Conservation (phyloP, 1,139 yeast genomes). For the Blastobotrys petasosporus region DNA sequence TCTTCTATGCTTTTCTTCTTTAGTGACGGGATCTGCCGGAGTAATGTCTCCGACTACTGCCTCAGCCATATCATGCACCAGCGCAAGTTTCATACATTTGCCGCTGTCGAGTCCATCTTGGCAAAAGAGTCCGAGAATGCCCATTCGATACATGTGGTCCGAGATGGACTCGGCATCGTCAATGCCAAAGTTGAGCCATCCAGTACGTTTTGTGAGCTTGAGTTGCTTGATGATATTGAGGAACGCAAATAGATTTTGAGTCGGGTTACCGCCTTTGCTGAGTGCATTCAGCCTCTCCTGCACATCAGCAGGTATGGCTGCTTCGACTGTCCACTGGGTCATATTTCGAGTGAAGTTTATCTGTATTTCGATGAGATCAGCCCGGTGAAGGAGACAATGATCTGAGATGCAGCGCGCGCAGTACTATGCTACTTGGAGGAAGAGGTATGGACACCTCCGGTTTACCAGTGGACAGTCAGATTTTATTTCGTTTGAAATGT, state of each 20-base stretch:
- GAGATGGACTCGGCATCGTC: constrained; percentile 62
- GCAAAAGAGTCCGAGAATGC: constrained; percentile 72
- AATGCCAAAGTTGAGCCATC: constrained; percentile 66
- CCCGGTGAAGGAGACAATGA: no score
- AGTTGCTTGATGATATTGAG: constrained; percentile 69
- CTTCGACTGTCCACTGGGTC: constrained; percentile 51
- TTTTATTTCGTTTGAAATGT: no score
- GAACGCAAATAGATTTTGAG: constrained; percentile 37
- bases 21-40: constrained; percentile 70
- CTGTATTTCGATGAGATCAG: background rate
- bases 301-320: constrained; percentile 51
- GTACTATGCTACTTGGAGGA: no score
- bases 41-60: constrained; percentile 91
- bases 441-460: no score
- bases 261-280: constrained; percentile 7
- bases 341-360: background rate
- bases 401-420: no score
- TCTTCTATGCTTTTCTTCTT: constrained; percentile 70
- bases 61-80: constrained; percentile 94
- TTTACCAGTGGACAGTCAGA: no score
- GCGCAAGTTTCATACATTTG: constrained; percentile 76
- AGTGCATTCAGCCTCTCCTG: constrained; percentile 34
- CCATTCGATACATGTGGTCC: constrained; percentile 98
- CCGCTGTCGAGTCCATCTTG: constrained; percentile 41
- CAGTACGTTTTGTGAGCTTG: constrained; percentile 82